These are phyloP conservation scores for Polyporus tsugae DNA, from an alignment of 1,284 basidiomycete species.

Conservation along the genomic window DNA sequence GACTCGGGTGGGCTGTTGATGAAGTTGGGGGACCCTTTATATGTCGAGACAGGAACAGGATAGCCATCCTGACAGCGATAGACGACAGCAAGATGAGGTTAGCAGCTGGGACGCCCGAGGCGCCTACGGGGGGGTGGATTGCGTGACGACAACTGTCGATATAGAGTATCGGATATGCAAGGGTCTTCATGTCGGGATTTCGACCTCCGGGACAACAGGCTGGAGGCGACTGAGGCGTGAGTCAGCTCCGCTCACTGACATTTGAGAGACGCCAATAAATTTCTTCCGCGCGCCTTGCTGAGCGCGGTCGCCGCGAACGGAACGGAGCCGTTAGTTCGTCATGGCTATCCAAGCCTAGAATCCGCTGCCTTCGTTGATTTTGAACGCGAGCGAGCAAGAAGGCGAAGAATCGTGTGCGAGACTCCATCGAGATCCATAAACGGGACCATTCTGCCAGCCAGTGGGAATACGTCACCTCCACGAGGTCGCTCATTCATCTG, in stretches of 20 bases:
- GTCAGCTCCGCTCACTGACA: slow-evolving; percentile 20
- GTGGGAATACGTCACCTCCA: slow-evolving; percentile 24
- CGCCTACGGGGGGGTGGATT: slow-evolving; percentile 20
- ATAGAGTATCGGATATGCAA: slow-evolving; percentile 27
- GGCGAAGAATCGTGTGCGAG: slow-evolving; percentile 22
- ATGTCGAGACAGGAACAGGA: slow-evolving; percentile 24
- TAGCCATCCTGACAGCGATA: slow-evolving; percentile 30
- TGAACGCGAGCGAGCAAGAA: slow-evolving; percentile 17
- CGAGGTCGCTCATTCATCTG: slow-evolving; percentile 27
- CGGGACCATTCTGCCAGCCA: slow-evolving; percentile 15
- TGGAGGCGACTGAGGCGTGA: slow-evolving; percentile 16
- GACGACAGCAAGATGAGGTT: slow-evolving; percentile 26
- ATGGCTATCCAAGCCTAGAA: slow-evolving; percentile 29
- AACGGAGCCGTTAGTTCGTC: slow-evolving; percentile 18
- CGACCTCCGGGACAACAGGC: slow-evolving; percentile 18
- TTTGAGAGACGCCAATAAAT: slow-evolving; percentile 23
- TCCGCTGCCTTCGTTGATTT: slow-evolving; percentile 14
- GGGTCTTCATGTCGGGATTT: slow-evolving; percentile 27
- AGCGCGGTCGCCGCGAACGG: not conserved
- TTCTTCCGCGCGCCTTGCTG: slow-evolving; percentile 16
- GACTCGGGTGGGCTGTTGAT: slow-evolving; percentile 14
- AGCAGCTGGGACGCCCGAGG: slow-evolving; percentile 17
- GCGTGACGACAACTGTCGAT: slow-evolving; percentile 17
- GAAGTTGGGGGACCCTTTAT: slow-evolving; percentile 21
- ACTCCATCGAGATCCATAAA: slow-evolving; percentile 29